phyloP scores from a whole-genome alignment of 2,329 filamentous ascomycete genomes.

The Nemania sp. region DNA sequence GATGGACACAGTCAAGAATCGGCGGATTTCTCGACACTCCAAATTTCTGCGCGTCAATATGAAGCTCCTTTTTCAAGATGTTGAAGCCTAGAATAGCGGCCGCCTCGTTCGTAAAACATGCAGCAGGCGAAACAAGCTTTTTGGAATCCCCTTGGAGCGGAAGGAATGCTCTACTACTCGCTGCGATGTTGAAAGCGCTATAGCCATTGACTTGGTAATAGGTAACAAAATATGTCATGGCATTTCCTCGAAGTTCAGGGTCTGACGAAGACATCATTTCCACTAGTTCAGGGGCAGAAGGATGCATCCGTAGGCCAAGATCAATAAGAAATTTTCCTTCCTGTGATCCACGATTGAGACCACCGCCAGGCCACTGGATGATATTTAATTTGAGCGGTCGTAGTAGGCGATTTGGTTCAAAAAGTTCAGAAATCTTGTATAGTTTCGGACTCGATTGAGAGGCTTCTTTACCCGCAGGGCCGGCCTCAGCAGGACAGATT shows the following conservation, averaged over 20 bases:
- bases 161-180: constrained; percentile 64
- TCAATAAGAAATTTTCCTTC: constrained; percentile 76
- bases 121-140: constrained; percentile 69
- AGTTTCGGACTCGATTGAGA: constrained; percentile 56
- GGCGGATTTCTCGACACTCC: constrained; percentile 83
- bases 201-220: constrained; percentile 83
- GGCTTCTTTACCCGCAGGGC: constrained; percentile 58
- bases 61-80: constrained; percentile 76
- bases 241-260: constrained; percentile 63
- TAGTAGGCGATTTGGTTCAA: constrained; percentile 74
- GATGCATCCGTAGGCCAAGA: constrained; percentile 75
- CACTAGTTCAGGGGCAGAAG: constrained; percentile 74
- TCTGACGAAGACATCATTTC: constrained; percentile 73
- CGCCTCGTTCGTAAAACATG: constrained; percentile 81
- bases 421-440: constrained; percentile 79
- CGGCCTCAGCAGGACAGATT: constrained; percentile 79
- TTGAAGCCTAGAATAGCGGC: constrained; percentile 80
- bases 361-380: constrained; percentile 78
- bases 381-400: constrained; percentile 74
- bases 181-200: constrained; percentile 61
- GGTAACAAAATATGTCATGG: constrained; percentile 80
- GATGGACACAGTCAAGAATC: constrained; percentile 75
- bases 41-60: constrained; percentile 78
- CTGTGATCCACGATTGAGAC: constrained; percentile 64
- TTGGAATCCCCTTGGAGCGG: constrained; percentile 72